Evolutionary conservation across 2,329 filamentous ascomycete genomes (phyloP), one percentile per base, ranked within the genome.

Genomic region (Exutisphaerella laricina): DNA sequence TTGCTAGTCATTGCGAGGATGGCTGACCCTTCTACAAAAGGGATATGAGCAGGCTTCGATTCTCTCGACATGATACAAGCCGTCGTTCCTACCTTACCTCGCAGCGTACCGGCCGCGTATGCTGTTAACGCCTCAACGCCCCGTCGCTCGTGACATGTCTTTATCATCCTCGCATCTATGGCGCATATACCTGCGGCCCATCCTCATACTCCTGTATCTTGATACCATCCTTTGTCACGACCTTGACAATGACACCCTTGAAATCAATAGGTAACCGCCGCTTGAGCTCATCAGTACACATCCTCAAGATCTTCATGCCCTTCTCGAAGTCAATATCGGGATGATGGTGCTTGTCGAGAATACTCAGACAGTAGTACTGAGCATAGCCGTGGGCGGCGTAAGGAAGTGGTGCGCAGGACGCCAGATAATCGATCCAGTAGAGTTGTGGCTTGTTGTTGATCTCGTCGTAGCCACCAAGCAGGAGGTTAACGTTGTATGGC

Each of bases 331-430:
- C 79, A 67, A 98, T 97, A 62, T 96, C 84, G 35, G 92, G 90
- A 62, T 96, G 86, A 67, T 98, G 92, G 67, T 98, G 92, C 75
- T 98, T 98, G 73, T 98, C 92, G 39, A 98, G 80, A 57, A 95
- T 94, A 5, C 88, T 94, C 49, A 98, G 77, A 68, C 92, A 98
- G 77, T 98, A 98, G 77, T 97, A 97, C 84, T 98, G 92, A 57
- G 92, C 92, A 70, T 98, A 98, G 57, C 92, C 92, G 60, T 98
- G 94, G 48, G 92, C 92, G 36, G 92, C 94, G 64, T 98, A 98
- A 43, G 92, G 92, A 35, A 98, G 74, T 22, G 85, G 79, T 55
- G 26, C 56, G 46, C 28, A 60, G 39, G 14, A 58, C 40, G 9
- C 50, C 41, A 30, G 62, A 61, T 40, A 59, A 30, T 41, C 54